Evolutionary conservation across 2,329 filamentous ascomycete species (phyloP), one percentile per base, ranked within the genome.

Genomic region (Colletotrichum sp.): DNA sequence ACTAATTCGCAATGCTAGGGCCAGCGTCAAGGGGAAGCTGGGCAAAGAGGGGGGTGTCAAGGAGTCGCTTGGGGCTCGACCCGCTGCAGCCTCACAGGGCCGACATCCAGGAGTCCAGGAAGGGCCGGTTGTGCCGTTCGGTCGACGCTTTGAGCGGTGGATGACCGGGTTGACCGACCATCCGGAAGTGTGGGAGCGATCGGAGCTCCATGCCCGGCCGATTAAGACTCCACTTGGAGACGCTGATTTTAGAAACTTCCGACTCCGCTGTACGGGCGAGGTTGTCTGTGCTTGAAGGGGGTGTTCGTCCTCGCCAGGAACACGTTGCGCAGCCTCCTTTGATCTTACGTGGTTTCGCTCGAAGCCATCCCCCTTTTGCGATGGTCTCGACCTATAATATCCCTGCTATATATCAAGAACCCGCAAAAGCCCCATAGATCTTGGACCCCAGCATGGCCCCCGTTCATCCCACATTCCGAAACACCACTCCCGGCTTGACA

Each of bases 381-480:
- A 29, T 68, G 30, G 19, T 15, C 36, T 30, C 25, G 69, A 15
- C 62, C 64, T 72, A 72, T 72, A 36, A 11, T 4, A 64, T 36
- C 44, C 12, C 63, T 34, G 32, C 16, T 49, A 59, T 72, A 19
- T 8, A 72, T 72, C 27, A 59, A 75, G 49, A 61, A 61, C 49
- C 61, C 72, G 52, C 32, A 12, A 49, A 8, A 25, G 49, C 22
- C n/a, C 67, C 61, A 65, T 61, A 75, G 15, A 25, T 71, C 72
- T 30, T 55, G 49, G 36, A 5, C 15, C 32, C 65, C 27, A 64
- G 25, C 36, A 13, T 27, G 59, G 16, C 5, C 30, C 57, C 44
- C 9, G 57, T 61, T 72, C 34, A 67, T 76, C 63, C 73, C 69
- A 73, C 69, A 76, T 76, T 25, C 64, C 57, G 57, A 68, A 68